phyloP scores from a whole-genome alignment of 139 green algal genomes.

The Coelastrella sp. region DNA sequence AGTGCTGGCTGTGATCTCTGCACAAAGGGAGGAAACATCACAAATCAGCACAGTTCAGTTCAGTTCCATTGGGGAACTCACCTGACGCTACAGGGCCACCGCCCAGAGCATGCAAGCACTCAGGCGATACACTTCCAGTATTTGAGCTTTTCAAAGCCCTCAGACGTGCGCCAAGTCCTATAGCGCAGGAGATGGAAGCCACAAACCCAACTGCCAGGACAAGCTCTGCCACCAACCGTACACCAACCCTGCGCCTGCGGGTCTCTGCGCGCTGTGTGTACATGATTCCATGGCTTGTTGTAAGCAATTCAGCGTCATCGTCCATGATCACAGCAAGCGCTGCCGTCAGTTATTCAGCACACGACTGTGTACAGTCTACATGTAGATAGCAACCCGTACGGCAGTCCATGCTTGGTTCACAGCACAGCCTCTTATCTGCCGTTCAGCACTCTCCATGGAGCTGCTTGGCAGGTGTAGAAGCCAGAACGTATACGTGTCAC shows the following conservation, averaged over 20 bases:
- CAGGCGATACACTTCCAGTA: neutral
- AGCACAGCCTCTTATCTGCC: too few species aligned
- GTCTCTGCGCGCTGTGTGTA: neutral
- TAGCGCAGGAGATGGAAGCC: neutral
- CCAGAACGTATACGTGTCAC: too few species aligned
- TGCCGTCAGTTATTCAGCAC: too few species aligned
- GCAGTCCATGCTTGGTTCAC: too few species aligned
- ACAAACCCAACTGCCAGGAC: neutral
- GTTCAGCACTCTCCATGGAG: too few species aligned
- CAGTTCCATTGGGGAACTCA: neutral
- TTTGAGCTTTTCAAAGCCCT: neutral
- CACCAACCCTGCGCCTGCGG: neutral
- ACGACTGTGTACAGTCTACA: too few species aligned
- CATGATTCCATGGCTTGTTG: neutral
- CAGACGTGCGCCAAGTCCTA: neutral
- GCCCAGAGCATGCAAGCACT: conserved; percentile 44
- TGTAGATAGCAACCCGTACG: too few species aligned
- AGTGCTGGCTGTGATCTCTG: too few species aligned
- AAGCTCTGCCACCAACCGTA: neutral
- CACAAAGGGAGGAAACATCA: too few species aligned
- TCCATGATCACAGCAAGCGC: neutral
- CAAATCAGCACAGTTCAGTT: neutral
- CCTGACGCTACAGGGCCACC: conserved; percentile 18
- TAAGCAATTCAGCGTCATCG: neutral
- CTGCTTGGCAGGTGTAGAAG: too few species aligned